phyloP scores from a whole-genome alignment of 768 basidiomycete genomes.

The Russula emetica region DNA sequence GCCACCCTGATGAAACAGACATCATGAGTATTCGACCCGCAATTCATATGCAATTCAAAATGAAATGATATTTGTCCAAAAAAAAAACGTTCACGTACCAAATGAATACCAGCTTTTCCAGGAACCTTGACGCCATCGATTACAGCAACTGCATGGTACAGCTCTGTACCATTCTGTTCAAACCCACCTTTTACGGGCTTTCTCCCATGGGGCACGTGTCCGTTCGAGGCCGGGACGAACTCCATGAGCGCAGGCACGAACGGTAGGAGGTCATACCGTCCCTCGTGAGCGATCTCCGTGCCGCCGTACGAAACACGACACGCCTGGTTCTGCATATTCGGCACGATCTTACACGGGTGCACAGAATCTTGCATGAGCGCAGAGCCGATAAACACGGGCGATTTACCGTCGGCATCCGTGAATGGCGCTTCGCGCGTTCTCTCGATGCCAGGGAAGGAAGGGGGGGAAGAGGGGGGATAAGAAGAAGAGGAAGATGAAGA shows the following conservation, averaged over 20 bases:
- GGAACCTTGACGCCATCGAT: slow-evolving; percentile 57
- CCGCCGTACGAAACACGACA: slow-evolving; percentile 63
- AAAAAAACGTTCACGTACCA: slow-evolving; percentile 41
- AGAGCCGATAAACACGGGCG: slow-evolving; percentile 68
- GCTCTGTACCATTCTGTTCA: slow-evolving; percentile 58
- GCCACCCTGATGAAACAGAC: slow-evolving; percentile 7
- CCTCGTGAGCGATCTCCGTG: slow-evolving; percentile 52
- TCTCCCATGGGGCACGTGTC: slow-evolving; percentile 54
- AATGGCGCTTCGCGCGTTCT: slow-evolving; percentile 50
- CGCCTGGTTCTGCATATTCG: slow-evolving; percentile 37
- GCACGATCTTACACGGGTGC: slow-evolving; percentile 80
- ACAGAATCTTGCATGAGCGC: slow-evolving; percentile 62
- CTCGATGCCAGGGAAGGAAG: slow-evolving; percentile 42
- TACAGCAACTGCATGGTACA: slow-evolving; percentile 62
- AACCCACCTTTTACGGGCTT: slow-evolving; percentile 69
- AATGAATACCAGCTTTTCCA: slow-evolving; percentile 67
- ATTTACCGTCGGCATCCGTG: slow-evolving; percentile 51
- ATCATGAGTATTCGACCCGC: not conserved
- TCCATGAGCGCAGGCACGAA: slow-evolving; percentile 68
- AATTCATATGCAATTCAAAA: not conserved
- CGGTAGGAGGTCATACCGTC: slow-evolving; percentile 72
- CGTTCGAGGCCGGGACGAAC: slow-evolving; percentile 59
- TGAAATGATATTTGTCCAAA: not conserved
- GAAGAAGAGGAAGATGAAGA: no score
- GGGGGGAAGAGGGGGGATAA: slow-evolving; percentile 8